Percentiles rank a stretch among this genome's conserved stretches.
These are phyloP conservation scores for Marsdenia floribunda DNA, from an alignment of 257 asterid genomes.

Conservation along the genomic window DNA sequence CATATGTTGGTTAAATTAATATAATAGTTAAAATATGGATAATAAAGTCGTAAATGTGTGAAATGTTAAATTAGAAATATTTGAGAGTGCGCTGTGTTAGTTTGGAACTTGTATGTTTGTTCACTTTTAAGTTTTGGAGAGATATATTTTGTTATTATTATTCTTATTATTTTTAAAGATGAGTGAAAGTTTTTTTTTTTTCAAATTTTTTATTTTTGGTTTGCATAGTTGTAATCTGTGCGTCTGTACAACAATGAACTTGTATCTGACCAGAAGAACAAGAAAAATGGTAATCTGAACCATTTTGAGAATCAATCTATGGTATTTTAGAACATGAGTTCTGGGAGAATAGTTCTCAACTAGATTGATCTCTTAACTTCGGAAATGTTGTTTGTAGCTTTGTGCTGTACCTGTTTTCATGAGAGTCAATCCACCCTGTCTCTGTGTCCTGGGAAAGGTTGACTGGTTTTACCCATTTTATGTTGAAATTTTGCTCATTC, in stretches of 20 bases:
- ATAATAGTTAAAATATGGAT: no score
- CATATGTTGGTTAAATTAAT: no score
- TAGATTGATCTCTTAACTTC: background rate
- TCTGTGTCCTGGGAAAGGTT: background rate
- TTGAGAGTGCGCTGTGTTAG: no score
- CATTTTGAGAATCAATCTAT: background rate
- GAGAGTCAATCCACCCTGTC: background rate
- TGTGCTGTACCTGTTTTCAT: background rate
- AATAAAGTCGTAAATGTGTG: no score
- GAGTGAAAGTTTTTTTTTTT: no score
- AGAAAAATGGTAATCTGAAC: background rate
- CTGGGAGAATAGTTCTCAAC: background rate
- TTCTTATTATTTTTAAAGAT: no score
- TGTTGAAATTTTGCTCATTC: slow-evolving; percentile 1
- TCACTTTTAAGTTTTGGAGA: no score
- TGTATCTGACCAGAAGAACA: background rate
- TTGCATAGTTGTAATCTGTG: background rate
- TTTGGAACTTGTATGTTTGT: no score
- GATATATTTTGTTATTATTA: no score
- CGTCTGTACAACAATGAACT: background rate
- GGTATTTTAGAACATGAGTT: background rate
- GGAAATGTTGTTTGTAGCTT: slow-evolving; percentile 1
- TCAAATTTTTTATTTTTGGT: no score
- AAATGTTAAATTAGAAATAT: no score
- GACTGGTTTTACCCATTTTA: background rate